Base-by-base conservation (phyloP, 352 stramenopile genomes). In the Phytophthora palmivora region DNA sequence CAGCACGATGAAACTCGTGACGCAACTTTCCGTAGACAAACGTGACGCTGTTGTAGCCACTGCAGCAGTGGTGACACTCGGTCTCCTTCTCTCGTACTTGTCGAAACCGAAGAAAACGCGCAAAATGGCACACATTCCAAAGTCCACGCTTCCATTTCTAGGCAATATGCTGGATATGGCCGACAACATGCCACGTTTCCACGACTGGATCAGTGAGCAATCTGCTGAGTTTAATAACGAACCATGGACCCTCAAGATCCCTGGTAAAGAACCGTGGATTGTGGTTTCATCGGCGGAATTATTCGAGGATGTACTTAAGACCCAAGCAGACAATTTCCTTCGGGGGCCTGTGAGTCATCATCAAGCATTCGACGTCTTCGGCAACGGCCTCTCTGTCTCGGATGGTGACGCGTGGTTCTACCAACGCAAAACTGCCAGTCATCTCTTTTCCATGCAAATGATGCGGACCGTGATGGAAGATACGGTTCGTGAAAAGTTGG, bases 401-500 rank as follows among this genome's bases (percentile, higher is more conserved):
- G 43, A 49, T 15, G 43, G 43, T 22, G 43, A 49, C 15, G 24
- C 16, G 12, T 36, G 24, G 22, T 49, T 49, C 43, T 49, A 49
- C 43, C 43, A 49, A 5, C 43, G 43, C 14, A 49, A 49, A n/a
- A 49, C 43, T 15, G 24, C 43, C 11, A 49, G 43, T 19, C 43
- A 49, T n/a, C 16, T 49, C 6, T 49, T 49, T 22, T 49, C 43
- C 43, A 49, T 49, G 43, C 43, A 49, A 36, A 49, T 49, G 43
- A 49, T 49, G 43, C 43, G 24, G 15, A 49, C 74, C 9, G 28
- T 49, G 14, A 79, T 82, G 59, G 53, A 63, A 21, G 30, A 63
- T 15, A 57, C 52, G 16, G 56, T 64, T 36, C 59, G 43, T 34
- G 63, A 70, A 44, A 66, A 58, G 16, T 19, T 66, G 1, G 12